These are phyloP conservation scores for Dactylellina leptospora DNA, from an alignment of 2,329 filamentous ascomycete genomes.

Conservation along the genomic window DNA sequence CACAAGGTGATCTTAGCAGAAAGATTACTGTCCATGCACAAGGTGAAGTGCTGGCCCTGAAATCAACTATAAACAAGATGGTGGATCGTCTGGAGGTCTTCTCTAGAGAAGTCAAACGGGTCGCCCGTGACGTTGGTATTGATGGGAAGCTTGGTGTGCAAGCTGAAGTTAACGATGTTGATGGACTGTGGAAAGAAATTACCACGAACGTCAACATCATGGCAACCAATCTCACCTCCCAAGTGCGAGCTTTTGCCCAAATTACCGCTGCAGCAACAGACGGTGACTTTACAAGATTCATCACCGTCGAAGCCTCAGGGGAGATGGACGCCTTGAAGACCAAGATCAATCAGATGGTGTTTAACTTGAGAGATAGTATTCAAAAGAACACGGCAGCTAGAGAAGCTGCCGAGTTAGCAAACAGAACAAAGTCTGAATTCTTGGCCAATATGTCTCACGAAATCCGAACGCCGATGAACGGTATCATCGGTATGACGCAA, in stretches of 20 bases:
- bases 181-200: slow-evolving; percentile 97
- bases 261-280: slow-evolving; percentile 98
- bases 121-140: slow-evolving; percentile 90
- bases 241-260: slow-evolving; percentile 96
- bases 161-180: slow-evolving; percentile 89
- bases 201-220: slow-evolving; percentile 90
- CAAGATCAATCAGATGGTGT: slow-evolving; percentile 99
- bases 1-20: slow-evolving; percentile 91
- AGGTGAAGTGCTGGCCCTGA: slow-evolving; percentile 91
- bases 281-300: slow-evolving; percentile 94
- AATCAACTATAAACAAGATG: slow-evolving; percentile 99
- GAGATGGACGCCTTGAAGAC: slow-evolving; percentile 99
- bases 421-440: slow-evolving; percentile 98
- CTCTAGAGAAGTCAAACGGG: slow-evolving; percentile 93
- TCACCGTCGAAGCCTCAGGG: slow-evolving; percentile 95
- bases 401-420: slow-evolving; percentile 93
- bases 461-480: slow-evolving; percentile 96
- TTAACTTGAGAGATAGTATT: slow-evolving; percentile 92
- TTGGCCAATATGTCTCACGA: slow-evolving; percentile 99
- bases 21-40: slow-evolving; percentile 95
- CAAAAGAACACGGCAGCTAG: slow-evolving; percentile 95
- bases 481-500: slow-evolving; percentile 96
- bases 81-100: slow-evolving; percentile 93
- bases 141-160: slow-evolving; percentile 99
- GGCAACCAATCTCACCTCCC: slow-evolving; percentile 80